Percentiles rank a stretch among this genome's conserved stretches.
These are phyloP conservation scores for Sclerotinia trifoliorum DNA, from an alignment of 2,329 filamentous ascomycete genomes.

Conservation along the genomic window DNA sequence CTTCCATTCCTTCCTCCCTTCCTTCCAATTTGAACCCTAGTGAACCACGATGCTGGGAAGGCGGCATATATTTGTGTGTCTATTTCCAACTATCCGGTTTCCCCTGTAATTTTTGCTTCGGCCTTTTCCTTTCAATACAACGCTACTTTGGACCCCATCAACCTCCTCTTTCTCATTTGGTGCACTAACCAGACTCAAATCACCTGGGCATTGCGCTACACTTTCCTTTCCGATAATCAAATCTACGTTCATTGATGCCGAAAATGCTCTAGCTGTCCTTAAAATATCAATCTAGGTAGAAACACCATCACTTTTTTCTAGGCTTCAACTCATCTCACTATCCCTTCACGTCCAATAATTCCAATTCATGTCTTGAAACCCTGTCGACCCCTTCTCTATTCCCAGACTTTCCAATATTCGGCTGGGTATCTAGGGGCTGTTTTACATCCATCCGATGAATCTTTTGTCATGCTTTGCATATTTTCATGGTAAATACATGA, in stretches of 20 bases:
- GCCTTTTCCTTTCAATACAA: slow-evolving; percentile 11
- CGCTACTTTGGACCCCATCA: slow-evolving; percentile 10
- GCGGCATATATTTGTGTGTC: slow-evolving; percentile 2
- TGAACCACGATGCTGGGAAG: slow-evolving; percentile 22
- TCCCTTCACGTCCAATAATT: not conserved
- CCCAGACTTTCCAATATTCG: slow-evolving; percentile 8
- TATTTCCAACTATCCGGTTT: slow-evolving; percentile 7
- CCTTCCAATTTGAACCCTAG: slow-evolving; percentile 16
- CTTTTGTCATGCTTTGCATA: slow-evolving; percentile 4
- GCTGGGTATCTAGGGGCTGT: not conserved
- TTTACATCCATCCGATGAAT: not conserved
- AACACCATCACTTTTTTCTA: not conserved
- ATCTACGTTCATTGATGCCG: not conserved
- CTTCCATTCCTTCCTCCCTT: slow-evolving; percentile 17
- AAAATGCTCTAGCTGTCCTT: not conserved
- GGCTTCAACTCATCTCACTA: slow-evolving; percentile 8
- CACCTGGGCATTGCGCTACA: not conserved
- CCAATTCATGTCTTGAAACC: slow-evolving; percentile 12
- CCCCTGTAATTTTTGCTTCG: slow-evolving; percentile 14
- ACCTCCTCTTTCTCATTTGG: not conserved
- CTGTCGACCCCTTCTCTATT: slow-evolving; percentile 3
- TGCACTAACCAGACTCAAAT: not conserved
- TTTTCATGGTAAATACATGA: slow-evolving; percentile 7
- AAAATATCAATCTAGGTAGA: slow-evolving; percentile 3
- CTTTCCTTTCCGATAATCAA: not conserved